phyloP scores from a whole-genome alignment of 768 basidiomycete genomes.

The Gymnopilus junonius region DNA sequence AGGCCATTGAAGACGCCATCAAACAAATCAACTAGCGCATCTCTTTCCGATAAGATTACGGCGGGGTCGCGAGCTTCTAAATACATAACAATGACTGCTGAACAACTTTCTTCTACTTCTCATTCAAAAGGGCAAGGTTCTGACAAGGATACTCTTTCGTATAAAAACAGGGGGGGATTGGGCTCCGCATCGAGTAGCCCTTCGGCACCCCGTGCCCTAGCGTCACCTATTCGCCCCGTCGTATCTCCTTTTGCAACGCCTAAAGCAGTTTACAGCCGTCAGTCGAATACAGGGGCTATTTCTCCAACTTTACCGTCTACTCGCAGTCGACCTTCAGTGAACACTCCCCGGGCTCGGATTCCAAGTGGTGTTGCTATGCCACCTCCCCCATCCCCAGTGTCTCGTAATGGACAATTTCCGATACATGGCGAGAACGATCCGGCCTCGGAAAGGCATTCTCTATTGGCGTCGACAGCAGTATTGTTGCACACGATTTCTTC shows the following conservation, averaged over 20 bases:
- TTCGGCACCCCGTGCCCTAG: conserved; percentile 36
- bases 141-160: conserved; percentile 35
- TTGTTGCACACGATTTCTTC: conserved; percentile 44
- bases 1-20: conserved; percentile 36
- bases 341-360: conserved; percentile 66
- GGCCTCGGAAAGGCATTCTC: not conserved
- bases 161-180: conserved; percentile 6
- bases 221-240: conserved; percentile 48
- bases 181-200: conserved; percentile 25
- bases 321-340: conserved; percentile 44
- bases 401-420: conserved; percentile 7
- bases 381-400: conserved; percentile 68
- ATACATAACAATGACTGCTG: conserved; percentile 84
- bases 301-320: conserved; percentile 38
- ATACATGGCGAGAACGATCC: not conserved
- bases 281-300: conserved; percentile 33
- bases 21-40: conserved; percentile 32
- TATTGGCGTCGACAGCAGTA: not conserved
- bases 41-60: conserved; percentile 58
- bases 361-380: conserved; percentile 84
- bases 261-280: conserved; percentile 44
- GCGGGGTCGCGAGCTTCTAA: conserved; percentile 85
- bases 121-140: conserved; percentile 39
- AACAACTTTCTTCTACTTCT: conserved; percentile 69
- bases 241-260: conserved; percentile 75